Evolutionary conservation across 108 stramenopile species (phyloP), one percentile per base, ranked within the genome.

Genomic region (Cyclotella atomus): DNA sequence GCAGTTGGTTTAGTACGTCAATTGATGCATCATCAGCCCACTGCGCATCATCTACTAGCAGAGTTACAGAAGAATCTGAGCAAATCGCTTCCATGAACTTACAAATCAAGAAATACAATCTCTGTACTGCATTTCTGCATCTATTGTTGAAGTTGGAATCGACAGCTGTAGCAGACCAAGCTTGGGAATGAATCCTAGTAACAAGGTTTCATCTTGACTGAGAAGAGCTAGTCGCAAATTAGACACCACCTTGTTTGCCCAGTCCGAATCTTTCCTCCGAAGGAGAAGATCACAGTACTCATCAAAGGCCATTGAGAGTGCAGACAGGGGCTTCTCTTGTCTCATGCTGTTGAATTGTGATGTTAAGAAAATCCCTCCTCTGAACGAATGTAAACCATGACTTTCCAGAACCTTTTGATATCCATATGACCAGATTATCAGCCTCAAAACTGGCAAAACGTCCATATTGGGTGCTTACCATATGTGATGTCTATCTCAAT

Each of bases 1-100:
- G 15, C 34, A 71, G 17, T 20, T 41, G 74, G 21, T 38, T 35
- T 0, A 72, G 24, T 30, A 72, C 44, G 1, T 59, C 47, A 36
- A 64, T 20, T 15, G 72, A 65, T 19, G 54, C 53, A 5, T 9
- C 29, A 55, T 77, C 76, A 14, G 70, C 46, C 76, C 76, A 77
- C 38, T 77, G 76, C 12, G 63, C 24, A 54, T 77, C 62, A 49
- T 77, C 76, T 19, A 77, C 10, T 10, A 77, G 54, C 8, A 75
- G 47, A 3, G 38, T 60, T 29, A 75, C 16, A 6, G 52, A 23
- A 5, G 4, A 21, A 9, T 55, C 36, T 5, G 57, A 64, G 16
- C 23, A 32, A 35, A 77, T 64, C 0, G 64, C 46, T 25, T 54
- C 70, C 9, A 65, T 14, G 32, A 77, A 68, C 9, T n/a, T 46